phyloP scores from a whole-genome alignment of 1,284 basidiomycete species.

The Marasmius fiardii region DNA sequence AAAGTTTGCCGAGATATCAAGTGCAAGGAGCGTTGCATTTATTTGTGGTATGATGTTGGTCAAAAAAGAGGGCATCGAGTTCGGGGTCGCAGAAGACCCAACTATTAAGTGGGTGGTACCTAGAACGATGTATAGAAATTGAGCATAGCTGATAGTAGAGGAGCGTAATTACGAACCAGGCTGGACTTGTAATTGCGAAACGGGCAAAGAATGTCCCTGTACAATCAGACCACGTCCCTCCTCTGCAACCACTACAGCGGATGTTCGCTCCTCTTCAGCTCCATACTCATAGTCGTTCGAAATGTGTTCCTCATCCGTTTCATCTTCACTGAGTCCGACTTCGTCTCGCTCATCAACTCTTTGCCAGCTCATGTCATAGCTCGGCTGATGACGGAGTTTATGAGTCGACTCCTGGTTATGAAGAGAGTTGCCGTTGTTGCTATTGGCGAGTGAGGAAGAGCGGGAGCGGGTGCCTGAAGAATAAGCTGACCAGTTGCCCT shows the following conservation, averaged over 20 bases:
- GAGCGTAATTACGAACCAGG: slow-evolving; percentile 48
- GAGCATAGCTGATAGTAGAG: slow-evolving; percentile 3
- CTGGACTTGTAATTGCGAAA: slow-evolving; percentile 60
- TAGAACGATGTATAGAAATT: slow-evolving; percentile 27
- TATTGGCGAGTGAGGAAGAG: slow-evolving; percentile 53
- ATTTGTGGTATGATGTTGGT: slow-evolving; percentile 68
- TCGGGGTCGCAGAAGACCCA: slow-evolving; percentile 72
- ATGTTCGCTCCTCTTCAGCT: slow-evolving; percentile 65
- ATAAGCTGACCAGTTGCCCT: slow-evolving; percentile 68
- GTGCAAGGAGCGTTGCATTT: slow-evolving; percentile 73
- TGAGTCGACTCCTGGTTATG: slow-evolving; percentile 43
- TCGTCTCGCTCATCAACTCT: slow-evolving; percentile 72
- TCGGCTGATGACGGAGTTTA: slow-evolving; percentile 56
- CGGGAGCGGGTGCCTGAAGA: slow-evolving; percentile 59
- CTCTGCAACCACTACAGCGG: slow-evolving; percentile 73
- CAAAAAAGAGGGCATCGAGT: slow-evolving; percentile 73
- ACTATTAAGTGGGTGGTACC: slow-evolving; percentile 90
- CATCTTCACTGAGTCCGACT: slow-evolving; percentile 65
- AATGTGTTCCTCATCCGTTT: slow-evolving; percentile 63
- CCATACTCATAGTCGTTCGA: slow-evolving; percentile 51
- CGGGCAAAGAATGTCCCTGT: slow-evolving; percentile 58
- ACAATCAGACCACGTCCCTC: slow-evolving; percentile 80
- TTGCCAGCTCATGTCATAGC: slow-evolving; percentile 74
- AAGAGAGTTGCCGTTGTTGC: slow-evolving; percentile 36
- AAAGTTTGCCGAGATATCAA: slow-evolving; percentile 89